Evolutionary conservation across 495 filamentous ascomycete genomes (phyloP).

Genomic region (Penicillium dipodomyicola): DNA sequence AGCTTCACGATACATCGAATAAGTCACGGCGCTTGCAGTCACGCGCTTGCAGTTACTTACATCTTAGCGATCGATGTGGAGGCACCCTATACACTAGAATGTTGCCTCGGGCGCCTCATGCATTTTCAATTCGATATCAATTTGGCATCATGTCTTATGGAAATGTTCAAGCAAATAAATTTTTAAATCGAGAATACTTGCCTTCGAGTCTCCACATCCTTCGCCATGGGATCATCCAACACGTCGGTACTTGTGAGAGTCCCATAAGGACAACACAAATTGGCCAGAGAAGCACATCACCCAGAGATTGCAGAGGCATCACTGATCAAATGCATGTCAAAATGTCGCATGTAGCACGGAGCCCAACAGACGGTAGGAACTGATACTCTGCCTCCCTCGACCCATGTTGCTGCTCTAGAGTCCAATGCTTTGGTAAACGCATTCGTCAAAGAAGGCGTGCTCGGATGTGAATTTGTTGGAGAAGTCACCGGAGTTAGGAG

Average conservation of each 20-base stretch:
- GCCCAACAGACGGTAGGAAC: constrained; percentile 30
- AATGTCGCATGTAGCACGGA: constrained; percentile 31
- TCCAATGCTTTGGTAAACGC: constrained; percentile 29
- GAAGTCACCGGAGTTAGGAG: constrained; percentile 49
- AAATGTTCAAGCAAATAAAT: too few relatives aligned
- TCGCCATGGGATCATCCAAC: background rate
- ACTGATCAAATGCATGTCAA: constrained; percentile 17
- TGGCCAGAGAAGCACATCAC: constrained; percentile 8
- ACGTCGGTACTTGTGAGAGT: constrained; percentile 6
- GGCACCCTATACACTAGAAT: background rate
- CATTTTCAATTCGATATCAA: background rate
- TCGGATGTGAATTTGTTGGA: constrained; percentile 55
- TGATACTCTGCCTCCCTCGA: background rate
- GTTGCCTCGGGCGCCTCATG: background rate
- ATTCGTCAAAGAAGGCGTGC: constrained; percentile 35
- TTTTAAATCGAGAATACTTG: too few relatives aligned
- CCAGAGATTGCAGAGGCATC: background rate
- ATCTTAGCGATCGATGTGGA: background rate
- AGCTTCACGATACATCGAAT: background rate
- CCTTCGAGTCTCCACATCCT: background rate
- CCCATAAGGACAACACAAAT: background rate
- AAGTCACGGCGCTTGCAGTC: background rate
- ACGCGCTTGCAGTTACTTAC: background rate
- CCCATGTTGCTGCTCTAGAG: constrained; percentile 7
- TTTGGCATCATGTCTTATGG: background rate